phyloP scores from a whole-genome alignment of 2,329 filamentous ascomycete species.

The Aspergillaceae sp. region DNA sequence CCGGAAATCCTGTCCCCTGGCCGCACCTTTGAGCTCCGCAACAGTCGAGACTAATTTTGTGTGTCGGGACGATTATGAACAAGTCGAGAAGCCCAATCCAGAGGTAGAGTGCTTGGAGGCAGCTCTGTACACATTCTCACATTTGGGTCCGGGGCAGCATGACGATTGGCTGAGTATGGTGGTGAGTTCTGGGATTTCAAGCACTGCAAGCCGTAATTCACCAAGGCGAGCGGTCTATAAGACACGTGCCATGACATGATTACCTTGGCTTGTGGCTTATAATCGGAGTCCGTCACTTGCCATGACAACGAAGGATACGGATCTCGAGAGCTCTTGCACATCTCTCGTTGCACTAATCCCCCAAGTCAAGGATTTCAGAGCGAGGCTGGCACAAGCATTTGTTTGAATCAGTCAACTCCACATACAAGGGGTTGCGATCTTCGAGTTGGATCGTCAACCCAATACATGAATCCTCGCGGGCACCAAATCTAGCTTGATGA shows the following conservation, averaged over 20 bases:
- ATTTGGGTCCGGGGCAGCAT: constrained; percentile 52
- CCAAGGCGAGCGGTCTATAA: no score
- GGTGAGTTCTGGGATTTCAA: constrained; percentile 37
- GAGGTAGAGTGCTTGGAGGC: constrained; percentile 42
- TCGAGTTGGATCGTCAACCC: constrained; percentile 44
- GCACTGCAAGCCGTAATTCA: constrained; percentile 32
- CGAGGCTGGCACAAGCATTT: constrained; percentile 41
- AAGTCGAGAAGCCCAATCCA: constrained; percentile 54
- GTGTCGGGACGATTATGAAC: constrained; percentile 48
- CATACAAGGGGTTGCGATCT: constrained; percentile 47
- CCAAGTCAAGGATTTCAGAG: constrained; percentile 41
- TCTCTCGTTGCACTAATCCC: constrained; percentile 46
- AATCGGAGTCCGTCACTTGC: constrained; percentile 44
- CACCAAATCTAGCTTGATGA: constrained; percentile 29
- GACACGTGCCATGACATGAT: no score
- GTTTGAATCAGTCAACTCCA: constrained; percentile 43
- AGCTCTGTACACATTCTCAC: constrained; percentile 51
- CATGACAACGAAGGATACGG: constrained; percentile 42
- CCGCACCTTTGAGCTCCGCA: constrained; percentile 46
- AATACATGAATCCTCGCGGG: constrained; percentile 44
- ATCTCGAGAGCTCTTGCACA: constrained; percentile 40
- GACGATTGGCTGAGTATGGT: constrained; percentile 37
- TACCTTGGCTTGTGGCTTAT: constrained; percentile 15
- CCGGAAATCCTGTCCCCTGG: constrained; percentile 48
- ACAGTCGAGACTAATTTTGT: constrained; percentile 52